Conservation (phyloP, 2,329 filamentous ascomycete species). For the Fusarium buxicola region DNA sequence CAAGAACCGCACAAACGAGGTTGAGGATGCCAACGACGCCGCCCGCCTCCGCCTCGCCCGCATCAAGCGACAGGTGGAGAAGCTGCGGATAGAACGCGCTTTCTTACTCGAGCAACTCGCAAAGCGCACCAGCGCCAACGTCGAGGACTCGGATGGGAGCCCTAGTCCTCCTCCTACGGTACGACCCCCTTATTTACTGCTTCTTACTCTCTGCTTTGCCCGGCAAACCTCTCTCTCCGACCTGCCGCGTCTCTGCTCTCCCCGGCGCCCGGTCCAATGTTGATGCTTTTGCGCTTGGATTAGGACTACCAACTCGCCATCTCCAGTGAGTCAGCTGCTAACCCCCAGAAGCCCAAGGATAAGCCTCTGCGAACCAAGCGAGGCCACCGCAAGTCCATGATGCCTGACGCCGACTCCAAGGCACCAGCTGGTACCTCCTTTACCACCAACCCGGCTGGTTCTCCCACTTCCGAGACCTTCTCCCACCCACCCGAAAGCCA, state of each 20-base stretch:
- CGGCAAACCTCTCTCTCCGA: conserved; percentile 30
- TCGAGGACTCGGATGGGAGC: conserved; percentile 82
- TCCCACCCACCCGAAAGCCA: conserved; percentile 48
- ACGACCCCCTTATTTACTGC: conserved; percentile 49
- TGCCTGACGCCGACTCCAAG: conserved; percentile 58
- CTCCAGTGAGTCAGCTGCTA: conserved; percentile 51
- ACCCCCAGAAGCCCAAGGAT: conserved; percentile 73
- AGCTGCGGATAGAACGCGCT: conserved; percentile 88
- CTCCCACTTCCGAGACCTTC: conserved; percentile 63
- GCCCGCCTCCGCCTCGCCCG: conserved; percentile 82
- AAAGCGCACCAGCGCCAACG: conserved; percentile 78
- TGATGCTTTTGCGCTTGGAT: conserved; percentile 51
- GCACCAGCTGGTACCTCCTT: conserved; percentile 55
- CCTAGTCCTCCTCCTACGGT: conserved; percentile 84
- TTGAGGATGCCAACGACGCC: conserved; percentile 90
- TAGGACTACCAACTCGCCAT: conserved; percentile 50
- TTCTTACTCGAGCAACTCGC: conserved; percentile 79
- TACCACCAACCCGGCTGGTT: conserved; percentile 61
- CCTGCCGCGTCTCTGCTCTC: conserved; percentile 32
- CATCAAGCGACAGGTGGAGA: conserved; percentile 87
- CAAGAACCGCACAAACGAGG: conserved; percentile 89
- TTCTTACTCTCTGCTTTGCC: conserved; percentile 17
- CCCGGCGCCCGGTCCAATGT: conserved; percentile 45
- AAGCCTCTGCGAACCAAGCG: conserved; percentile 82
- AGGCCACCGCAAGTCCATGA: conserved; percentile 72